A percentile compares a stretch with the other conserved stretches of the same genome.
Evolutionary conservation across 179 eudicot species (phyloP).

Genomic region (Carnegiea gigantea): DNA sequence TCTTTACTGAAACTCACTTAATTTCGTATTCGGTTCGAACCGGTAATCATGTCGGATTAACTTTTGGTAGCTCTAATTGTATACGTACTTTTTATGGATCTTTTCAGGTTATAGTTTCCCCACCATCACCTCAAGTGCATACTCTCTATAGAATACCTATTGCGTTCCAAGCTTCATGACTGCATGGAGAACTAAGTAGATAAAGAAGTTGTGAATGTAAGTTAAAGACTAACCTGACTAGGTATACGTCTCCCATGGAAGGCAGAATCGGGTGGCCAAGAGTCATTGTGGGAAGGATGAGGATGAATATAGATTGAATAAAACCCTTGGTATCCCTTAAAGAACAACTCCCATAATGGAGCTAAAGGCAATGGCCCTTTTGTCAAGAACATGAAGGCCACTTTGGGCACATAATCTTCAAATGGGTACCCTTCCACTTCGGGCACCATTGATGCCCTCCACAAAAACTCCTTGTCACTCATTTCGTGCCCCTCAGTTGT

Average conservation of each 20-base stretch:
- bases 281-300: constrained; percentile 31
- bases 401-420: constrained; percentile 25
- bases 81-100: too few species aligned
- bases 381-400: constrained; percentile 49
- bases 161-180: too few species aligned
- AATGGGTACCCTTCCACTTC: constrained; percentile 27
- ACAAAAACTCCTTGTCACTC: constrained; percentile 37
- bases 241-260: constrained; percentile 40
- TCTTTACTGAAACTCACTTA: too few species aligned
- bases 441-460: constrained; percentile 34
- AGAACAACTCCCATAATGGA: constrained; percentile 54
- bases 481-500: constrained; percentile 26
- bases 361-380: constrained; percentile 46
- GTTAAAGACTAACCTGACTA: too few species aligned
- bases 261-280: constrained; percentile 31
- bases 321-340: constrained; percentile 41
- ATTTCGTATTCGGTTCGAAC: too few species aligned
- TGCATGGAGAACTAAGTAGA: too few species aligned
- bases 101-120: too few species aligned
- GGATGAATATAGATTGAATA: constrained; percentile 49
- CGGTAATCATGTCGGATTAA: too few species aligned
- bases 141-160: too few species aligned
- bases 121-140: too few species aligned
- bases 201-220: too few species aligned
- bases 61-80: too few species aligned